Percentiles rank a stretch among this genome's conserved stretches.
Conservation (phyloP, 768 basidiomycete species). For the Gyrodon lividus region DNA sequence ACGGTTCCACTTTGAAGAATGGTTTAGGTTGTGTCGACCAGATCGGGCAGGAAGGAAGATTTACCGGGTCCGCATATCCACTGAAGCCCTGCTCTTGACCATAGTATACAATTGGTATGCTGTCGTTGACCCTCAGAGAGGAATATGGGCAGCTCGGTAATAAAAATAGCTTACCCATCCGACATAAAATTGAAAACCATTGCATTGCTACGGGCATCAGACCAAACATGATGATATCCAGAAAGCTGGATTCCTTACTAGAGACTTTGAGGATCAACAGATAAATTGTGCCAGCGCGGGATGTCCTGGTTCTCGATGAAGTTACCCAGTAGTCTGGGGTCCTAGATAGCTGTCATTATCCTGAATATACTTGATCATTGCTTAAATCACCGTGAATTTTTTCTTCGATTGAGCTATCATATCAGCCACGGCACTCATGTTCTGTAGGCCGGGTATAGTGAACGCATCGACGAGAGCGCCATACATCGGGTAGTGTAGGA, state of each 20-base stretch:
- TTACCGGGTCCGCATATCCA: slow-evolving; percentile 65
- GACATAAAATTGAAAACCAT: slow-evolving; percentile 75
- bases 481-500: slow-evolving; percentile 74
- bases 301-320: slow-evolving; percentile 81
- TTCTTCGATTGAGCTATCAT: slow-evolving; percentile 52
- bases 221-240: not conserved
- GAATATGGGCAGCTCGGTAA: not conserved
- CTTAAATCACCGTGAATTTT: slow-evolving; percentile 43
- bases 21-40: slow-evolving; percentile 1
- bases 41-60: slow-evolving; percentile 11
- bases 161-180: slow-evolving; percentile 46
- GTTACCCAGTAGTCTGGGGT: slow-evolving; percentile 53
- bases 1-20: slow-evolving; percentile 55
- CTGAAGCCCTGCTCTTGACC: slow-evolving; percentile 75
- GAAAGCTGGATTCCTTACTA: slow-evolving; percentile 42
- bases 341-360: slow-evolving; percentile 14
- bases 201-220: slow-evolving; percentile 52
- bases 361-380: not conserved
- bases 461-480: slow-evolving; percentile 63
- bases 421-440: slow-evolving; percentile 55
- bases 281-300: slow-evolving; percentile 69
- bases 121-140: slow-evolving; percentile 11
- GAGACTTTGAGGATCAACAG: slow-evolving; percentile 70
- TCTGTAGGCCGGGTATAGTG: slow-evolving; percentile 64
- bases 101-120: slow-evolving; percentile 80